Base-by-base conservation (phyloP, 106 monocot genomes). In the Iris macrosiphon region DNA sequence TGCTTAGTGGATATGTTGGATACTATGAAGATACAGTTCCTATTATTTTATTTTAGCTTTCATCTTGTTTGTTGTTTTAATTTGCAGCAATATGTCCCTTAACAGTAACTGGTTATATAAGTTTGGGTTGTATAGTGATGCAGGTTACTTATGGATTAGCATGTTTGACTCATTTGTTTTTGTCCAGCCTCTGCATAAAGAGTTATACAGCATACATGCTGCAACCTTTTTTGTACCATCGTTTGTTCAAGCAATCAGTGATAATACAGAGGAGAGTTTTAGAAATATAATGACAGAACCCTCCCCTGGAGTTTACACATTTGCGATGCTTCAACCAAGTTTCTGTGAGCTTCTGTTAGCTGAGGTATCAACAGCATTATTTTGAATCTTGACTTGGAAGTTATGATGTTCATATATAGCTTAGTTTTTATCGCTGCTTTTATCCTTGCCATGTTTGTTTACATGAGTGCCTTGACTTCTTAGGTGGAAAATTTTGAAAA, bases 401-500 rank as follows among this genome's bases (percentile, higher is more conserved):
- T 27, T 27, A 14, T 31, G 13, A 8, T 40, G 25, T 11, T 38
- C 26, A 9, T 58, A 42, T 53, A 29, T 24, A 28, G 31, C 18
- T 35, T 32, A 55, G 7, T 33, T 7, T 16, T 54, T 19, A 42
- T 8, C 29, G 6, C 10, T 22, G 40, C 23, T 35, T 26, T 29
- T 50, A 7, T 51, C 55, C 6, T 72, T 63, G 27, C 27, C 31
- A 53, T 35, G 26, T 57, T 2, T 31, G 40, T 62, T 45, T 61
- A 43, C 0, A 22, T 47, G 30, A 48, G 58, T 34, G 19, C 40
- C 57, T 23, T 60, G 19, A 32, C 31, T 49, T 55, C 38, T 39
- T 69, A 96, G 96, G 79, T 96, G 16, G 82, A 86, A 61, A 79
- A 90, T 71, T 86, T 90, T 79, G 86, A 96, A 63, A 82, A 80